A percentile compares a stretch with the other conserved stretches of the same genome.
phyloP scores from a whole-genome alignment of 2,329 filamentous ascomycete genomes.

The Lachnellula occidentalis region DNA sequence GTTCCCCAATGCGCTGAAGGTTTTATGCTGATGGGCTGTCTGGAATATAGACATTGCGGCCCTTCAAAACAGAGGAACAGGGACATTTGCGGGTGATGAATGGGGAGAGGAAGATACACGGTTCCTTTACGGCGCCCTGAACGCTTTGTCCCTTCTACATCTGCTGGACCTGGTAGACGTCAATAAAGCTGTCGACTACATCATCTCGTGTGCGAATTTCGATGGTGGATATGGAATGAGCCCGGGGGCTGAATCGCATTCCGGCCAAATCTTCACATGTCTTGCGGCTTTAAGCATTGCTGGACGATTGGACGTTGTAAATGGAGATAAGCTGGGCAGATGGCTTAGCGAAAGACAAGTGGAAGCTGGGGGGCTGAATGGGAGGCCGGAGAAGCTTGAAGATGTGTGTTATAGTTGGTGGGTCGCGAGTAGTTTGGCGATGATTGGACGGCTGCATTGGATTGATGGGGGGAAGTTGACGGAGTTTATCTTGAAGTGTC shows the following conservation, averaged over 20 bases:
- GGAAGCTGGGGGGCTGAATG: conserved; percentile 82
- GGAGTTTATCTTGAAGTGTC: conserved; percentile 78
- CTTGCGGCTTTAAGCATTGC: conserved; percentile 82
- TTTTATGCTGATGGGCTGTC: conserved; percentile 11
- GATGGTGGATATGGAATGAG: conserved; percentile 89
- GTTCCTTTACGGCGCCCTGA: conserved; percentile 86
- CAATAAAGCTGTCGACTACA: conserved; percentile 70
- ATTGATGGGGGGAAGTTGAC: conserved; percentile 79
- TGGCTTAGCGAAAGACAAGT: conserved; percentile 95
- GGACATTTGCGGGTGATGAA: conserved; percentile 88
- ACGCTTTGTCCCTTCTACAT: conserved; percentile 78
- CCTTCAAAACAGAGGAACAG: conserved; percentile 74
- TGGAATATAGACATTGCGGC: conserved; percentile 60
- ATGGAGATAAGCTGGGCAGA: conserved; percentile 73
- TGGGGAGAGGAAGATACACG: conserved; percentile 96
- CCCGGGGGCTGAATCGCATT: conserved; percentile 89
- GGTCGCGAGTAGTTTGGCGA: conserved; percentile 87
- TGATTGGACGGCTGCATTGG: conserved; percentile 86
- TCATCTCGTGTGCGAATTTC: conserved; percentile 82
- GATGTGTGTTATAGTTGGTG: conserved; percentile 99
- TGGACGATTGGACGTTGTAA: conserved; percentile 71
- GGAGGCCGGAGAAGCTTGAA: conserved; percentile 88
- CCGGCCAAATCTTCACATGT: conserved; percentile 94
- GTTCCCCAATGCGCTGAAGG: not conserved
- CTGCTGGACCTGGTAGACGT: conserved; percentile 71